Base-by-base conservation (phyloP, 371 early-diverging fungal genomes). In the Gilbertella persicaria region DNA sequence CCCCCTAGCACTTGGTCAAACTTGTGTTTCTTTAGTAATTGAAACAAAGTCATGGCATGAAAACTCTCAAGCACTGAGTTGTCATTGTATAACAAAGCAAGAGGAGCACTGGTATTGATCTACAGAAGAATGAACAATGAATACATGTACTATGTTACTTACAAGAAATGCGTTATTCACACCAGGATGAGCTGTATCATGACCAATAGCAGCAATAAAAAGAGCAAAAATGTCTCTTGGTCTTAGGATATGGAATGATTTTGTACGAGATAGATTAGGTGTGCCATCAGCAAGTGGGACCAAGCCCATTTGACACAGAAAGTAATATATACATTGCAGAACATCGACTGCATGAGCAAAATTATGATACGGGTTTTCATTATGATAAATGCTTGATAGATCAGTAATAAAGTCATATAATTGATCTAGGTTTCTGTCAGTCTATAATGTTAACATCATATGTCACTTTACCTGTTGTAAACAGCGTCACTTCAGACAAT, bases 21-120 rank as follows among this genome's bases (percentile, higher is more conserved):
- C n/a, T 80, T 79, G 58, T 81, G 78, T 35, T 80, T 79, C 43
- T 83, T 78, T 77, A 97, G 79, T 8, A 96, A 68, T 55, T 86
- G 83, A 65, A 92, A 93, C 30, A 94, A 81, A 3, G 92, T 77
- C 64, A 91, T 85, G 4, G 89, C 84, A 70, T 97, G 98, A 66
- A 92, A 91, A 71, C 90, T 93, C 70, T 97, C 98, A 16, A 97
- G 81, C 5, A 95, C 91, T 0, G 94, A 89, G 45, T 85, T 80
- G 73, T 95, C 95, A 61, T 95, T 94, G 78, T 95, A 97, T 4
- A 95, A 69, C 43, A 89, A 68, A 20, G 98, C 97, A 35, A 91
- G 72, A 30, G 88, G 92, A 33, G 93, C 86, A 29, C 76, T 46
- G 21, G 66, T 28, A 50, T 58, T 66, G 20, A 61, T 51, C 58